Conservation (phyloP, 139 green algal genomes). For the Coelastrella sp. region DNA sequence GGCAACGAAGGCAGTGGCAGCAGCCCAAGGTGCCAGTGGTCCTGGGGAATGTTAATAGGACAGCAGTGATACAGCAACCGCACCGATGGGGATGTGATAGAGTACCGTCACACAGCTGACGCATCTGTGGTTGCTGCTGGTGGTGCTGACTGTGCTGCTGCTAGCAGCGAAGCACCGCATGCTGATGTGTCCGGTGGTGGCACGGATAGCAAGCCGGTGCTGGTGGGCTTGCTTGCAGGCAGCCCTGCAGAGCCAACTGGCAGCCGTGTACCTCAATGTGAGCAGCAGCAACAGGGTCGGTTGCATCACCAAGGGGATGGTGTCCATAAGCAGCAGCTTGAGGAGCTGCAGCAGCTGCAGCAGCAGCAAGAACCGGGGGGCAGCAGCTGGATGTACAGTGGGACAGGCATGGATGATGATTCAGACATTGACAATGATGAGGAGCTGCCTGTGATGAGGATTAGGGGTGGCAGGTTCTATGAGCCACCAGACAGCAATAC, state of each 20-base stretch:
- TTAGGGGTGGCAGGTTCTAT: not conserved
- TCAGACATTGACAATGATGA: not conserved
- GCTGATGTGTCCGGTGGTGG: no score
- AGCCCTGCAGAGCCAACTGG: not conserved
- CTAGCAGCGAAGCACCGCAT: no score
- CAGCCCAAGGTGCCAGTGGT: not conserved
- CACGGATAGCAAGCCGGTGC: no score
- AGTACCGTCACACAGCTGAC: not conserved
- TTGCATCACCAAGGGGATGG: not conserved
- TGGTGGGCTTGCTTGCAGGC: no score
- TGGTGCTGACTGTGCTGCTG: not conserved
- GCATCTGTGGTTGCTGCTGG: not conserved
- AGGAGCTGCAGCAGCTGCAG: slow-evolving; percentile 1
- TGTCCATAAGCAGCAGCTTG: not conserved
- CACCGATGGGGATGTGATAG: not conserved
- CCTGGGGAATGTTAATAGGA: not conserved
- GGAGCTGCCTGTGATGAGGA: slow-evolving; percentile 12
- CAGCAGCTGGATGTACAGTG: not conserved
- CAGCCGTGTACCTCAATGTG: not conserved
- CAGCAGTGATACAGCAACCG: not conserved
- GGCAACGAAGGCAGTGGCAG: not conserved
- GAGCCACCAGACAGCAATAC: not conserved
- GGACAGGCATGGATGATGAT: not conserved
- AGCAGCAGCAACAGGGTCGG: not conserved
- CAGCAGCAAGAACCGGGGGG: not conserved